These are phyloP conservation scores for Pyrenochaeta sp. DNA, from an alignment of 2,329 filamentous ascomycete species.

Conservation along the genomic window DNA sequence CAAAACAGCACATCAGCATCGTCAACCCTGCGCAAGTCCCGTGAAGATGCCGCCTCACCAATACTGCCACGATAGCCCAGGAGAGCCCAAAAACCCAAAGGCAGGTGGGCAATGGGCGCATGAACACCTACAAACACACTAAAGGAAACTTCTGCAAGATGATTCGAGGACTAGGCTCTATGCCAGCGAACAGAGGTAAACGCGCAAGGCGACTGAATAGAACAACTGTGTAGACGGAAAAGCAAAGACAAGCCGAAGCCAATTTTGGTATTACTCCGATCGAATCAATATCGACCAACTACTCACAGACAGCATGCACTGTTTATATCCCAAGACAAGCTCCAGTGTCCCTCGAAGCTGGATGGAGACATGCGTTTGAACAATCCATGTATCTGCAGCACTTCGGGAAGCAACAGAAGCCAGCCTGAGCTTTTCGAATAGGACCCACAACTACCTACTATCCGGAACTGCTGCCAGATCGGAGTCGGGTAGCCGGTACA, in stretches of 20 bases:
- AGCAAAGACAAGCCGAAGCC: slow-evolving; percentile 28
- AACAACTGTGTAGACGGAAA: slow-evolving; percentile 20
- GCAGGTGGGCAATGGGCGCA: slow-evolving; percentile 27
- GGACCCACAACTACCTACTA: slow-evolving; percentile 13
- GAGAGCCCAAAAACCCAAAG: slow-evolving; percentile 16
- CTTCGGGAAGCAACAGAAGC: slow-evolving; percentile 11
- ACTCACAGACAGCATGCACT: too few relatives aligned
- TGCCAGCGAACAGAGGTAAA: slow-evolving; percentile 14
- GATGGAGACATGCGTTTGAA: slow-evolving; percentile 23
- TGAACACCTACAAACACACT: slow-evolving; percentile 44
- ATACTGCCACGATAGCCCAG: slow-evolving; percentile 34
- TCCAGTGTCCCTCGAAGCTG: slow-evolving; percentile 6
- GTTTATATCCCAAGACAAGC: slow-evolving; percentile 27
- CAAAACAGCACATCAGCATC: slow-evolving; percentile 25
- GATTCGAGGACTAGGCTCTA: slow-evolving; percentile 27
- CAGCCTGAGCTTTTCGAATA: slow-evolving; percentile 22
- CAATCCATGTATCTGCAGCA: slow-evolving; percentile 21
- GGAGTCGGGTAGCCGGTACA: slow-evolving; percentile 9
- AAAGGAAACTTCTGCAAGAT: slow-evolving; percentile 22
- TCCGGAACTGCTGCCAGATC: too few relatives aligned
- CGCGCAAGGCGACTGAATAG: slow-evolving; percentile 17
- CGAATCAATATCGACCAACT: slow-evolving; percentile 6
- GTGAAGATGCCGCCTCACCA: slow-evolving; percentile 27
- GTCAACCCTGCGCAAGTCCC: slow-evolving; percentile 17
- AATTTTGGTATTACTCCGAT: slow-evolving; percentile 12